Base-by-base conservation (phyloP, 164 flowering plant species). In the Magnolia officinalis region DNA sequence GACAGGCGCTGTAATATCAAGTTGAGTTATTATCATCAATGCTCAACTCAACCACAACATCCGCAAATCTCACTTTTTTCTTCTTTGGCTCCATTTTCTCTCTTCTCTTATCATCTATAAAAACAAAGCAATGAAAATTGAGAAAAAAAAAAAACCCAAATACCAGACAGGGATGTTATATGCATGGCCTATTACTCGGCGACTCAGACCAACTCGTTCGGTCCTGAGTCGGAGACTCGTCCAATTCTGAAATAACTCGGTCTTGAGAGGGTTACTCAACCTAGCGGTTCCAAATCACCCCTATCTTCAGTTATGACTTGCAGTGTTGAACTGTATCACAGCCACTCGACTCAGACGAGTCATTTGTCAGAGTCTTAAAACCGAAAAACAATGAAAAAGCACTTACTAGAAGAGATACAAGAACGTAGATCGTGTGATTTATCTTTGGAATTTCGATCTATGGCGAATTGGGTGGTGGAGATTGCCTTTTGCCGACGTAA, bases 31-130 rank as follows among this genome's bases (percentile, higher is more conserved):
- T 26, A 26, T 86, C 78, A 69, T 90, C 78, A 4, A 89, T 89
- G 37, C 75, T 72, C 50, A 92, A 91, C 76, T 91, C 94, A 75
- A 89, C 85, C 77, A 88, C 93, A 77, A 90, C 92, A 45, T 89
- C 86, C 0, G 96, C 94, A 76, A 93, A 93, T 55, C 85, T 88
- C 78, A 93, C 97, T 80, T 73, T 90, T 74, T 93, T 93, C 85
- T 85, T 87, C 85, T 86, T 88, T 63, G 84, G 86, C 75, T 19
- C 66, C 71, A 8, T 66, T n/a, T 59, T 24, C 72, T 80, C 75
- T 76, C 75, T 63, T 83, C 37, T 81, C 79, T 80, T 85, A 80
- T 76, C 79, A 20, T 78, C 84, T 78, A 24, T 77, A 68, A 4
- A 6, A 45, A 74, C 0, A n/a, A 74, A 52, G 24, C 9, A 3